A percentile compares a stretch with the other conserved stretches of the same genome.
phyloP scores from a whole-genome alignment of 2,329 filamentous ascomycete genomes.

The Colletotrichum godetiae region DNA sequence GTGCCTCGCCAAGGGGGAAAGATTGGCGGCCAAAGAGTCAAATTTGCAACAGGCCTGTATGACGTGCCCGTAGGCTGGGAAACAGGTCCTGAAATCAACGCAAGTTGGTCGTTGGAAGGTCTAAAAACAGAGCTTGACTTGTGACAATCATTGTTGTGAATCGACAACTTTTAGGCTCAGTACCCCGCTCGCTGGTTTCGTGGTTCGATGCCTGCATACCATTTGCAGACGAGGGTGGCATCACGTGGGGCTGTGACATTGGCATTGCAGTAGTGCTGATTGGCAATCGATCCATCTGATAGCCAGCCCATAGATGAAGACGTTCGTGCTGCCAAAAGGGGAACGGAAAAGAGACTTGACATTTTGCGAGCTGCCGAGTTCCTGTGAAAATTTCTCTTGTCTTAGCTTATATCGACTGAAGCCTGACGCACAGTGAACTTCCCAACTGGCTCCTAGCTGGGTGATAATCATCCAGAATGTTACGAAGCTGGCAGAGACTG shows the following conservation, averaged over 20 bases:
- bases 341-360: not conserved
- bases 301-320: not conserved
- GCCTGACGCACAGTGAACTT: too few relatives aligned
- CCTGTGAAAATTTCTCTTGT: not conserved
- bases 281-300: not conserved
- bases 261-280: not conserved
- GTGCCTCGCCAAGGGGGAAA: not conserved
- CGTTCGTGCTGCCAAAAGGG: not conserved
- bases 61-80: not conserved
- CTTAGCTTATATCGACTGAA: not conserved
- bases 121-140: too few relatives aligned
- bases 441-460: too few relatives aligned
- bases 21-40: too few relatives aligned
- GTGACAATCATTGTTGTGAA: not conserved
- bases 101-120: not conserved
- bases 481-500: too few relatives aligned
- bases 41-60: too few relatives aligned
- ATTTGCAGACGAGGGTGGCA: not conserved
- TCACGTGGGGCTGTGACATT: not conserved
- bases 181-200: not conserved
- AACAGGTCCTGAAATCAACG: not conserved
- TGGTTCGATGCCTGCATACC: not conserved
- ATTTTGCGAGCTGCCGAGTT: not conserved
- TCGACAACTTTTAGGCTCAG: not conserved
- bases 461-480: too few relatives aligned